Percentiles rank a stretch among this genome's conserved stretches.
Conservation (phyloP, 2,329 filamentous ascomycete genomes). For the Penicillium decumbens region DNA sequence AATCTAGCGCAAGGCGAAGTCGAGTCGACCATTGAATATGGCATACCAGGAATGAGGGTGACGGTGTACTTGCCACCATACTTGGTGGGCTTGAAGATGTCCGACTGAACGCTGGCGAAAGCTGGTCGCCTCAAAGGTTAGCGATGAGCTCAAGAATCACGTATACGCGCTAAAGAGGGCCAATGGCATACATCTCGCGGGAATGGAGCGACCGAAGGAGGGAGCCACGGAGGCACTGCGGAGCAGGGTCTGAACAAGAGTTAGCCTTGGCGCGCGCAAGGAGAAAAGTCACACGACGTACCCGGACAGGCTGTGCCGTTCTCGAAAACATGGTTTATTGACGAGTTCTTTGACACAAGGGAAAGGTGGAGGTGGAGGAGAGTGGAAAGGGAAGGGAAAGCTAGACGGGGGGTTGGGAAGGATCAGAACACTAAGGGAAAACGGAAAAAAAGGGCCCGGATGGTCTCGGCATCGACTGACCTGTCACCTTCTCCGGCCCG, state of each 20-base stretch:
- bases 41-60: constrained; percentile 84
- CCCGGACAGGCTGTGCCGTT: constrained; percentile 42
- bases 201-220: constrained; percentile 48
- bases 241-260: constrained; percentile 52
- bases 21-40: background rate
- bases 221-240: constrained; percentile 49
- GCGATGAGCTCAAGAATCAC: constrained; percentile 3
- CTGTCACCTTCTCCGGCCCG: constrained; percentile 16
- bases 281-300: constrained; percentile 39
- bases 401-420: constrained; percentile 10
- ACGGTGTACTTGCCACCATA: constrained; percentile 99
- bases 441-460: constrained; percentile 34
- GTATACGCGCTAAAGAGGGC: background rate
- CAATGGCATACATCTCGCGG: constrained; percentile 49
- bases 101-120: constrained; percentile 79
- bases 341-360: constrained; percentile 15
- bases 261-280: constrained; percentile 33
- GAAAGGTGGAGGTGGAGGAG: constrained; percentile 8
- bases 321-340: constrained; percentile 39
- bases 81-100: constrained; percentile 99
- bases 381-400: constrained; percentile 10
- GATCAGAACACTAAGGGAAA: constrained; percentile 16
- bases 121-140: constrained; percentile 36
- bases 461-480: constrained; percentile 30
- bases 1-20: background rate